Evolutionary conservation across 2,329 filamentous ascomycete species (phyloP), one percentile per base, ranked within the genome.

Genomic region (Fusarium subtropicale): DNA sequence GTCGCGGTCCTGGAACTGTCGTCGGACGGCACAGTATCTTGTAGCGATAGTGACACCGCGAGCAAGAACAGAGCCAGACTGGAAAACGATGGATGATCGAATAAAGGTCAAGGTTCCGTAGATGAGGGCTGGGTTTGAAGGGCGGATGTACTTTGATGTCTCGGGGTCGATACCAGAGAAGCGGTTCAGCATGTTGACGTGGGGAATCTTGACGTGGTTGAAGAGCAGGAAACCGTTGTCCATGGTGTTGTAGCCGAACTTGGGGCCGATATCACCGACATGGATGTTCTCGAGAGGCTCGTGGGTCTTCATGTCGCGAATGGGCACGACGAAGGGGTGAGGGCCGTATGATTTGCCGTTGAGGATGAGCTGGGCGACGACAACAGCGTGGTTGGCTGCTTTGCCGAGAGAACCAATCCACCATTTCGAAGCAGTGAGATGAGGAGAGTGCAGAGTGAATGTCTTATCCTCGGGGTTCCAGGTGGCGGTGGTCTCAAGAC

Each of bases 401-500:
- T 90, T 86, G 53, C 92, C 92, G 5, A 94, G 84, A 13, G 91
- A 92, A 2, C 92, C 92, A 72, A 93, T 93, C 92, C 92, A 94
- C 91, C 91, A 95, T 76, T 95, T 95, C 34, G 90, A 91, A 1
- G 91, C 87, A 3, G 92, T 94, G 58, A 94, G 83, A 65, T 88
- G 84, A 12, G 92, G 92, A 1, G 90, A 92, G 79, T 94, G 88
- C 36, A 94, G 84, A 16, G 84, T 90, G 74, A 94, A 94, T 5
- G 89, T 92, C 83, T 92, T 91, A 78, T 92, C 90, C 7, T 89
- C 82, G 0, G 87, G 81, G 74, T 92, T 90, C 91, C 91, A 94
- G 1, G 88, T 92, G 2, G 91, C 91, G 0, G 87, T 91, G 0
- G 90, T 92, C 79, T 92, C 90, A 15, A 92, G 82, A 15, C 91